These are phyloP conservation scores for Talaromyces sp. DNA, from an alignment of 2,329 filamentous ascomycete species.

Conservation along the genomic window DNA sequence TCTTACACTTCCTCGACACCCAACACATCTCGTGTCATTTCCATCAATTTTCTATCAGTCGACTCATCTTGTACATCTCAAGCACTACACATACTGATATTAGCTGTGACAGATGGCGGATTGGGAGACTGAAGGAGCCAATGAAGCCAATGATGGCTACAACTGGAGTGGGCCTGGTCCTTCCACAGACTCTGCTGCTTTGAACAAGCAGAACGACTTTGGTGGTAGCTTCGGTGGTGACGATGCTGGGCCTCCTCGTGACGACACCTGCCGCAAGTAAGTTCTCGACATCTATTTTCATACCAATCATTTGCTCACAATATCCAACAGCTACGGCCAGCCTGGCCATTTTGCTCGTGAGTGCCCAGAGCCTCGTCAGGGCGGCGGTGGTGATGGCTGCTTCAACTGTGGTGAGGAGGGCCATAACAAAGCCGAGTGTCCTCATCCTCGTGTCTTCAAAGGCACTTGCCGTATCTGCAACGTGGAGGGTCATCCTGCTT, in stretches of 20 bases:
- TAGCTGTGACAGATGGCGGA: constrained; percentile 11
- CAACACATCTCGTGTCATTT: neutral
- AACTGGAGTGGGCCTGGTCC: constrained; percentile 12
- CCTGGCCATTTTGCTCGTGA: constrained; percentile 43
- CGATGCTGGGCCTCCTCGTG: constrained; percentile 19
- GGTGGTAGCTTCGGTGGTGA: constrained; percentile 8
- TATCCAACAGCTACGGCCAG: constrained; percentile 34
- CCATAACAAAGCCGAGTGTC: constrained; percentile 47
- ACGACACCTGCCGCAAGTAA: constrained; percentile 40
- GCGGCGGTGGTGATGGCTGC: constrained; percentile 34
- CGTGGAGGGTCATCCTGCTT: constrained; percentile 48
- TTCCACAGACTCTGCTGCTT: constrained; percentile 10
- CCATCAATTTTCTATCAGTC: neutral
- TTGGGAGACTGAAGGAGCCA: constrained; percentile 5
- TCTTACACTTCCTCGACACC: neutral
- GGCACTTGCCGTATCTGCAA: constrained; percentile 48
- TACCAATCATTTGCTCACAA: neutral
- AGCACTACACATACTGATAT: neutral
- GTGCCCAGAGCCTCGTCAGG: constrained; percentile 44
- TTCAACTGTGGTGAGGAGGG: constrained; percentile 50
- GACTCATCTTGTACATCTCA: neutral
- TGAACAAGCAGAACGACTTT: constrained; percentile 14
- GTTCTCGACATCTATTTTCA: constrained; percentile 21
- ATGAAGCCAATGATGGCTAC: neutral
- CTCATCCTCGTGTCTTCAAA: constrained; percentile 48